Conservation (phyloP, 2,329 filamentous ascomycete species). For the Microsporum ferrugineum region DNA sequence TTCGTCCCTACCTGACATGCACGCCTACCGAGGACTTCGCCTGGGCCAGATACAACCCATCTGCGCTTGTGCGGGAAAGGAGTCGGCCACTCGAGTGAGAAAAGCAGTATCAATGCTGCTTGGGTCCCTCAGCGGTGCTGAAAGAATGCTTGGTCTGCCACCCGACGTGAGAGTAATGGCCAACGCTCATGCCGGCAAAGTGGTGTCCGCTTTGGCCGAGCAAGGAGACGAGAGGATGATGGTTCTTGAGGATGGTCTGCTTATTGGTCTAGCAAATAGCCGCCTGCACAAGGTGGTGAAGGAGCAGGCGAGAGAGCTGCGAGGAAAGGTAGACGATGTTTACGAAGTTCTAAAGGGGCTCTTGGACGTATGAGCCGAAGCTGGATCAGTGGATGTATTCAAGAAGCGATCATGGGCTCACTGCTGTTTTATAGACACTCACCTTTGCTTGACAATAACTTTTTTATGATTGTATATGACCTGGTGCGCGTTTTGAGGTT, state of each 20-base stretch:
- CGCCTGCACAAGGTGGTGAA: background rate
- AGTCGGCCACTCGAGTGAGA: background rate
- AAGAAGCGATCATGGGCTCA: background rate
- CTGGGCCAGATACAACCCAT: background rate
- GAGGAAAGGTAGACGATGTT: background rate
- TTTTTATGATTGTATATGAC: background rate
- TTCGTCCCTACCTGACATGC: background rate
- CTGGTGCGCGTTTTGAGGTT: background rate
- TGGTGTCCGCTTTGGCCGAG: background rate
- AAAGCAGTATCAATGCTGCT: background rate
- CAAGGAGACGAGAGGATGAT: background rate
- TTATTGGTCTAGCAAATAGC: background rate
- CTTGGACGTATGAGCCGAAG: background rate
- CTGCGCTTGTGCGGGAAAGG: background rate
- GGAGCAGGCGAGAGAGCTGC: background rate
- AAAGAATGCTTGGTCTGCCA: background rate
- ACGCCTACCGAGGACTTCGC: background rate
- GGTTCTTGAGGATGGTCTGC: background rate
- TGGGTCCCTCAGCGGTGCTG: background rate
- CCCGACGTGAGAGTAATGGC: background rate
- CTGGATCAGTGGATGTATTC: background rate
- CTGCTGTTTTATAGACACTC: background rate
- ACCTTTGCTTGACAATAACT: background rate
- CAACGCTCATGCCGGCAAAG: background rate
- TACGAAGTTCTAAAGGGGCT: background rate